Evolutionary conservation across 139 green algal species (phyloP), one percentile per base, ranked within the genome.

Genomic region (Chlorella vulgaris): DNA sequence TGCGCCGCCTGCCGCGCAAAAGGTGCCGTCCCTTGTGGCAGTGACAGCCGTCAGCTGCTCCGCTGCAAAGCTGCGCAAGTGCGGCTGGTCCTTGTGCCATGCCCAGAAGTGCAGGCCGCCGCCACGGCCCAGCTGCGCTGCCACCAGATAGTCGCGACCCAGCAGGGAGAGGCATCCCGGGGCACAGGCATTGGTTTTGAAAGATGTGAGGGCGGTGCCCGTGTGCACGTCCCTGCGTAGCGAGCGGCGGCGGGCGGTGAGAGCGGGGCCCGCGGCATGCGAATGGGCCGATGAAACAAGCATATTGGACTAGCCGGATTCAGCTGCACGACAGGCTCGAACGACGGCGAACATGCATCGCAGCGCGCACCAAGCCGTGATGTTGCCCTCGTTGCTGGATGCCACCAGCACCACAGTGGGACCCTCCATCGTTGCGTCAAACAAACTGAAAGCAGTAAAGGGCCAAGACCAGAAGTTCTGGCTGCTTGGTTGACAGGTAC

Each of bases 81-180:
- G 81, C 24, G 92, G 82, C 47, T 92, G 86, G 63, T 97, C 93
- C 91, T 94, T 95, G 74, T 94, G 86, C 92, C 91, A 97, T 0
- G 89, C 86, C 91, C 91, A 97, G 74, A 94, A 90, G 62, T 96
- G 91, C 13, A 97, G 35, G 0, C 84, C 81, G 2, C 89, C 86
- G 67, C 93, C 94, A 36, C 53, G 50, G 22, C 53, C 73, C 5
- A 55, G 55, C 80, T 97, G 94, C 2, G 87, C 85, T 28, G 85
- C 82, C n/a, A 89, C 79, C 3, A 97, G 42, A 76, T 95, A 95
- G 80, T 95, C 93, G 4, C 68, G 58, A 1, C 94, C 94, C 4
- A 97, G 36, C 5, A 63, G 55, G 58, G 83, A 90, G 13, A 94
- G 53, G 18, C 87, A 81, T n/a, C 90, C 92, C 1, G 74, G 60